Evolutionary conservation across 352 stramenopile species (phyloP).

Genomic region (Globisporangium irregulare): DNA sequence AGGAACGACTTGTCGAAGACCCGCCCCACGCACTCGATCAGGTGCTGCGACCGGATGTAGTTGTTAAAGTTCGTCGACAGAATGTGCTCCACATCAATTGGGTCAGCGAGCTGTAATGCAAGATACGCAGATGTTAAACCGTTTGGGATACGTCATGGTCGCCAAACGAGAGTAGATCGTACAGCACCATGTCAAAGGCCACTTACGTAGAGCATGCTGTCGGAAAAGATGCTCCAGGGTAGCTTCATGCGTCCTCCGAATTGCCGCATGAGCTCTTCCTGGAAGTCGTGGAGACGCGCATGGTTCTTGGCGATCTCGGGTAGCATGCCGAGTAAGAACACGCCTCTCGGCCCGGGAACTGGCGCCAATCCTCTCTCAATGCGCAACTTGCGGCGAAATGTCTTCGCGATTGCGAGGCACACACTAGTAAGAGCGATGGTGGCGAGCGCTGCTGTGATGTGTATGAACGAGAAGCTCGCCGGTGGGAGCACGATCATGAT

Average conservation of each 20-base stretch:
- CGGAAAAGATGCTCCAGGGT: neutral
- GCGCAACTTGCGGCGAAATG: too few species aligned
- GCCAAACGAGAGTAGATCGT: neutral
- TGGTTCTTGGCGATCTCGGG: too few species aligned
- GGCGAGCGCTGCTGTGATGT: too few species aligned
- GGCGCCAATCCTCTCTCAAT: too few species aligned
- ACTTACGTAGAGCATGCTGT: constrained; percentile 2
- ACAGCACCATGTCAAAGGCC: neutral
- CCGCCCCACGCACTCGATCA: neutral
- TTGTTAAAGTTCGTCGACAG: constrained; percentile 7
- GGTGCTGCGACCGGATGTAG: neutral
- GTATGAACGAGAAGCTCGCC: too few species aligned
- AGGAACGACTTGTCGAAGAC: constrained; percentile 48
- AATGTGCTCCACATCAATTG: neutral
- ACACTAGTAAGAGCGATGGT: too few species aligned
- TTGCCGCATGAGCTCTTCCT: neutral
- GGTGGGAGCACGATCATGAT: too few species aligned
- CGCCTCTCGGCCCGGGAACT: too few species aligned
- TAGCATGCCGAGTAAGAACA: too few species aligned
- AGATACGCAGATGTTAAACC: neutral
- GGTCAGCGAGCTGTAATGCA: neutral
- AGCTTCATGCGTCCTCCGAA: neutral
- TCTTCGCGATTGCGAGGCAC: too few species aligned
- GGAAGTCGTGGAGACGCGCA: too few species aligned
- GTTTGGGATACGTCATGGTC: neutral